Conservation (phyloP, 257 asterid species). For the Primulina eburnea region DNA sequence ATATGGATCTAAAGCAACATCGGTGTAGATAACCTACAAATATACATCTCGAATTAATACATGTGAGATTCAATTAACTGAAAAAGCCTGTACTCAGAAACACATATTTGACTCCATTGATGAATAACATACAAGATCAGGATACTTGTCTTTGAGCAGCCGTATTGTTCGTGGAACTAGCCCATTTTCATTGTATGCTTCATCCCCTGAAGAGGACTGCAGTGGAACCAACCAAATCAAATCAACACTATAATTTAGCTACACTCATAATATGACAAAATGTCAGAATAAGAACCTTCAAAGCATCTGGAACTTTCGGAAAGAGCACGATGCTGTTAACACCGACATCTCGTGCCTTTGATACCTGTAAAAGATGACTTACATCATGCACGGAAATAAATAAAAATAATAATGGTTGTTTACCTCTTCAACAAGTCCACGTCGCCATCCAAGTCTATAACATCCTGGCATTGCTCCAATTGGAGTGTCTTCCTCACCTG, state of each 20-base stretch:
- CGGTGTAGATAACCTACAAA: slow-evolving; percentile 78
- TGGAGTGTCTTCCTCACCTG: slow-evolving; percentile 96
- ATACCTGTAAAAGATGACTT: slow-evolving; percentile 49
- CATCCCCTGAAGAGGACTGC: slow-evolving; percentile 83
- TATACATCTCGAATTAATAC: slow-evolving; percentile 16
- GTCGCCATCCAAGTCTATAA: slow-evolving; percentile 97
- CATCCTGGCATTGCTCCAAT: slow-evolving; percentile 99
- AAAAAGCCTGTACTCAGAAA: slow-evolving; percentile 1
- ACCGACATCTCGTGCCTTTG: slow-evolving; percentile 92
- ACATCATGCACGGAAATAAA: slow-evolving; percentile 7
- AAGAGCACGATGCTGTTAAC: slow-evolving; percentile 95
- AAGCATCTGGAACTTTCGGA: slow-evolving; percentile 95
- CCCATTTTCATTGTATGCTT: slow-evolving; percentile 91
- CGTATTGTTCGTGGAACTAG: slow-evolving; percentile 87
- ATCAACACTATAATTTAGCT: slow-evolving; percentile 11
- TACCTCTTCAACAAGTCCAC: slow-evolving; percentile 96
- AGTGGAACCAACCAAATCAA: slow-evolving; percentile 20
- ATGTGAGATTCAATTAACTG: neutral
- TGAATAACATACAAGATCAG: slow-evolving; percentile 76
- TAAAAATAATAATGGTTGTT: neutral
- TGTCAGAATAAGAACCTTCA: slow-evolving; percentile 55
- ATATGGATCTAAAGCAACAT: slow-evolving; percentile 95
- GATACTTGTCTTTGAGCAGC: slow-evolving; percentile 84
- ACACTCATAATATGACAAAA: slow-evolving; percentile 16
- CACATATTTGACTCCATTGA: slow-evolving; percentile 4